Percentiles rank a stretch among this genome's conserved stretches.
These are phyloP conservation scores for Eruca vesicaria DNA, from an alignment of 441 rosid species.

Conservation along the genomic window DNA sequence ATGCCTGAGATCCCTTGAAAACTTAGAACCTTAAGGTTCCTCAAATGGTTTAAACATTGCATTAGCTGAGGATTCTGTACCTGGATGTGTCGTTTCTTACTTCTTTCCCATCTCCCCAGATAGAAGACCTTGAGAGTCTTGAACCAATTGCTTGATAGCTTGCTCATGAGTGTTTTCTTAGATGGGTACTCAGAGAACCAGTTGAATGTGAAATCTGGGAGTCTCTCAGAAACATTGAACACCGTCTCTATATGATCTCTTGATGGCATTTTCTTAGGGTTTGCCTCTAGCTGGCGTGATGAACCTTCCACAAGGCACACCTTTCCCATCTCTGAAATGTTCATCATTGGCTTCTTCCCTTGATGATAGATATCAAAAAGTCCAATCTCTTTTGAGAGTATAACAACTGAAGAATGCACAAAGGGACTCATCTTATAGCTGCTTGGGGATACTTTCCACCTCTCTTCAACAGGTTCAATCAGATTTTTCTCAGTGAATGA, in stretches of 20 bases:
- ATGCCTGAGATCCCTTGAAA: constrained; percentile 54
- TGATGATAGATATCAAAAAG: constrained; percentile 34
- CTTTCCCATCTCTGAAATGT: not conserved
- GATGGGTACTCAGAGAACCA: constrained; percentile 25
- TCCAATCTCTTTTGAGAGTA: not conserved
- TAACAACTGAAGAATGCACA: constrained; percentile 39
- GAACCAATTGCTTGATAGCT: not conserved
- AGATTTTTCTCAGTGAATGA: constrained; percentile 28
- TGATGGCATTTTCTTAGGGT: not conserved
- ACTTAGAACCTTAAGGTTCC: constrained; percentile 39
- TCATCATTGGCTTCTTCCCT: constrained; percentile 22
- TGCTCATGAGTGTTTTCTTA: not conserved
- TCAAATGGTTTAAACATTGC: constrained; percentile 35
- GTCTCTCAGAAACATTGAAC: constrained; percentile 46
- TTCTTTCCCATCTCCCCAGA: constrained; percentile 50
- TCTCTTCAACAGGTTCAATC: constrained; percentile 31
- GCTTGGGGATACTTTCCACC: constrained; percentile 11
- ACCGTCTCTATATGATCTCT: constrained; percentile 20
- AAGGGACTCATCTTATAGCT: constrained; percentile 40
- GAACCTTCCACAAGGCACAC: constrained; percentile 37
- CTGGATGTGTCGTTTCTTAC: constrained; percentile 37
- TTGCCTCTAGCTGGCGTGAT: not conserved
- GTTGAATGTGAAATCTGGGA: constrained; percentile 35
- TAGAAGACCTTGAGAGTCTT: constrained; percentile 37
- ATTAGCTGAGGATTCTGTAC: constrained; percentile 42